A percentile compares a stretch with the other conserved stretches of the same genome.
These are phyloP conservation scores for Beauveria caledonica DNA, from an alignment of 2,329 filamentous ascomycete species.

Conservation along the genomic window DNA sequence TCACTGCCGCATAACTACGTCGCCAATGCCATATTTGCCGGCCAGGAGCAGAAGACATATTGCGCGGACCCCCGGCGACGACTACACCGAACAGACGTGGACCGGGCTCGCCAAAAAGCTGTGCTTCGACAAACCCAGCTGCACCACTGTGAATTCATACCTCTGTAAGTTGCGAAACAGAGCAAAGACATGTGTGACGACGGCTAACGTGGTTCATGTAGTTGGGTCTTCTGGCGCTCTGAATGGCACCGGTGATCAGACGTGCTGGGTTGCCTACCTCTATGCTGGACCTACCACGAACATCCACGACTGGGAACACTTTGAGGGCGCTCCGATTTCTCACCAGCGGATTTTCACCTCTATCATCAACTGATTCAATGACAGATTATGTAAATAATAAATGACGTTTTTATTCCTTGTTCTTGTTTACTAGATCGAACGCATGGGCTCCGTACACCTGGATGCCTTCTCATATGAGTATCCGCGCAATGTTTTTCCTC, in stretches of 20 bases:
- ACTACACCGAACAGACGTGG: neutral
- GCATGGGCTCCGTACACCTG: too few species aligned
- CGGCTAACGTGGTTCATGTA: neutral
- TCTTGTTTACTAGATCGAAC: too few species aligned
- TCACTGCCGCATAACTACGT: conserved; percentile 1
- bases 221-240: neutral
- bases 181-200: neutral
- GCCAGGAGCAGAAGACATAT: neutral
- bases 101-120: neutral
- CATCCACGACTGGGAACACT: neutral
- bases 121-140: neutral
- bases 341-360: conserved; percentile 11
- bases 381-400: too few species aligned
- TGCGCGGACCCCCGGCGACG: neutral
- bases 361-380: conserved; percentile 17
- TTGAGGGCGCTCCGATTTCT: neutral
- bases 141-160: conserved; percentile 1
- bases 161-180: neutral
- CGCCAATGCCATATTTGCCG: neutral
- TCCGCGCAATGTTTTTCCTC: too few species aligned
- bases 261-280: neutral
- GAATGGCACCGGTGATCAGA: neutral
- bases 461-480: too few species aligned
- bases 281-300: neutral
- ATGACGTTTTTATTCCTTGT: too few species aligned